phyloP scores from a whole-genome alignment of 208 protist genomes.

The Acanthamoeba divionensis region DNA sequence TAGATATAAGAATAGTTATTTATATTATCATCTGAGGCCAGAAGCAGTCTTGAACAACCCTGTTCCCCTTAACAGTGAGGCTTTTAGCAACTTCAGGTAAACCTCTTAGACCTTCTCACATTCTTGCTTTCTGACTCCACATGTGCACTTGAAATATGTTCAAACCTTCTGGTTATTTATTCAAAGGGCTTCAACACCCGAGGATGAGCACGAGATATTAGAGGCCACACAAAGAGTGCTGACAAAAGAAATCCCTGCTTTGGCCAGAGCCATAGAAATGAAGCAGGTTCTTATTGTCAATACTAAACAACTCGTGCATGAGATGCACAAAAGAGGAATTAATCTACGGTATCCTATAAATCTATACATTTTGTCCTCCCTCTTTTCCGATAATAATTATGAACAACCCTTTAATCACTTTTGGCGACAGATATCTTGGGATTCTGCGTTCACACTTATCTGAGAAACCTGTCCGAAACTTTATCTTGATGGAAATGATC shows the following conservation, averaged over 20 bases:
- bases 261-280: background rate
- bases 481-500: conserved; percentile 45
- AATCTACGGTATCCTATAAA: background rate
- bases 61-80: conserved; percentile 8
- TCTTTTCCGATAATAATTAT: background rate
- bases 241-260: background rate
- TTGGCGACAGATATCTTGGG: background rate
- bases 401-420: background rate
- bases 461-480: background rate
- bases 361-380: background rate
- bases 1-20: conserved; percentile 22
- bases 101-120: background rate
- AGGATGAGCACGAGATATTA: background rate
- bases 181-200: background rate
- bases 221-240: background rate
- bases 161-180: background rate
- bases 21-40: conserved; percentile 14
- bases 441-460: background rate
- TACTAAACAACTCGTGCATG: background rate
- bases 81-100: background rate
- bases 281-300: conserved; percentile 17
- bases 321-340: background rate
- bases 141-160: background rate
- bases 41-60: background rate
- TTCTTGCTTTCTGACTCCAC: background rate